These are phyloP conservation scores for Isatis tinctoria DNA, from an alignment of 345 rosid genomes.

Conservation along the genomic window DNA sequence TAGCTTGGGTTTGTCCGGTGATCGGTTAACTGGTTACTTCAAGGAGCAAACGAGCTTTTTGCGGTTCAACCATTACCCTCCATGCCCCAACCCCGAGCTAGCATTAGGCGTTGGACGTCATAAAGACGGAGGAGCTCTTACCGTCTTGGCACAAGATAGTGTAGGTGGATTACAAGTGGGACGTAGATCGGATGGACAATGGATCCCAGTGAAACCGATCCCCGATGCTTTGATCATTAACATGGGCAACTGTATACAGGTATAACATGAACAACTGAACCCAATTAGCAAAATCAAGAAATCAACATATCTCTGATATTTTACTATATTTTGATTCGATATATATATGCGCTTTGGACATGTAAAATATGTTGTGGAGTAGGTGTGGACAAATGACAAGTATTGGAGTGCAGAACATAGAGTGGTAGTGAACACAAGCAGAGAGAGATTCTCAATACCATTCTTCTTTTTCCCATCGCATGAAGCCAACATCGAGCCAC, in stretches of 20 bases:
- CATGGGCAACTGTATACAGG: conserved; percentile 65
- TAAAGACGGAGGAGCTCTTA: conserved; percentile 75
- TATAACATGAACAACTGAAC: no score
- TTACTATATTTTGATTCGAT: no score
- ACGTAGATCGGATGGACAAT: conserved; percentile 65
- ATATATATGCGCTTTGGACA: background rate
- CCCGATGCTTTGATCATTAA: conserved; percentile 65
- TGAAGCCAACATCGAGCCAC: conserved; percentile 45
- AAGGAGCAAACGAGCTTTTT: conserved; percentile 58
- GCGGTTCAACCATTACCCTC: conserved; percentile 72
- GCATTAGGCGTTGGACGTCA: conserved; percentile 89
- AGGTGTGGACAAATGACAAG: conserved; percentile 74
- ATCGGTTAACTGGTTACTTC: conserved; percentile 50
- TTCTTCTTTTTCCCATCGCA: conserved; percentile 59
- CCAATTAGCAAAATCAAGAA: no score
- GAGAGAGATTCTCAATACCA: conserved; percentile 60
- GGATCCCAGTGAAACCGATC: conserved; percentile 58
- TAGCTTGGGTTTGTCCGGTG: conserved; percentile 59
- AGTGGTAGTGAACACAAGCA: conserved; percentile 54
- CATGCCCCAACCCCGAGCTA: conserved; percentile 74
- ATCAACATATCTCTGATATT: no score
- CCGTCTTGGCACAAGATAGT: conserved; percentile 68
- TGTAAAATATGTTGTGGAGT: background rate
- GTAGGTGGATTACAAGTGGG: conserved; percentile 80
- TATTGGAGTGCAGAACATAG: conserved; percentile 76